Conservation (phyloP, 495 filamentous ascomycete species). For the Delitschia confertaspora region DNA sequence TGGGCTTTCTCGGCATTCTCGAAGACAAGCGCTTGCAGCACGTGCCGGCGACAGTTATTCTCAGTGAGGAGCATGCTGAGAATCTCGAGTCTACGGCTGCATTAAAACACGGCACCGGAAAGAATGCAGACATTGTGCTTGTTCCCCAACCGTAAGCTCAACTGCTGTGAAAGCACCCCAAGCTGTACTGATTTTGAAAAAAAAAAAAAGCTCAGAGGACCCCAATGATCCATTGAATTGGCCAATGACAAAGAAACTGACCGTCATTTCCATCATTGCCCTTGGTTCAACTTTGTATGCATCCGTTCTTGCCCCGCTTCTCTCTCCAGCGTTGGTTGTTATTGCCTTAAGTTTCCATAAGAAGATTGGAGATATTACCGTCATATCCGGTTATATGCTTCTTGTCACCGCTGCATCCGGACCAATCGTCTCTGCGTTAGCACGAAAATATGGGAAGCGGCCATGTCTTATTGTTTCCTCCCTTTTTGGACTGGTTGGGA, state of each 20-base stretch:
- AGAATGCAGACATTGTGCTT: slow-evolving; percentile 22
- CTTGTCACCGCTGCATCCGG: slow-evolving; percentile 19
- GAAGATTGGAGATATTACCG: slow-evolving; percentile 18
- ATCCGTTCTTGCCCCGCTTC: slow-evolving; percentile 15
- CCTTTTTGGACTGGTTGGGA: slow-evolving; percentile 18
- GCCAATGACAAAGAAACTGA: slow-evolving; percentile 12
- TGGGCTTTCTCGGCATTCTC: slow-evolving; percentile 24
- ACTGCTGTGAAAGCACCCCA: not conserved
- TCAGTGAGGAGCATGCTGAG: slow-evolving; percentile 3
- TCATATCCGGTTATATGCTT: slow-evolving; percentile 22
- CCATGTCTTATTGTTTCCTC: slow-evolving; percentile 10
- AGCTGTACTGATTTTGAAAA: not conserved
- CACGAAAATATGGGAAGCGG: slow-evolving; percentile 25
- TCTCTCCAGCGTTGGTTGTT: slow-evolving; percentile 18
- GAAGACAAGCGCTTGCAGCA: slow-evolving; percentile 18
- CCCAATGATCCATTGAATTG: slow-evolving; percentile 26
- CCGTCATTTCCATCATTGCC: slow-evolving; percentile 12
- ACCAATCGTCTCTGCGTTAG: slow-evolving; percentile 15
- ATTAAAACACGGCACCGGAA: slow-evolving; percentile 23
- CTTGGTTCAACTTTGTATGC: slow-evolving; percentile 16
- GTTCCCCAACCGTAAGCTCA: slow-evolving; percentile 18
- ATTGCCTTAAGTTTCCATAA: slow-evolving; percentile 18
- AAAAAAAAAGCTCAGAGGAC: slow-evolving; percentile 25
- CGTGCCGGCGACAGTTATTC: slow-evolving; percentile 22
- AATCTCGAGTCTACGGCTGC: slow-evolving; percentile 1